Percentiles rank a stretch among this genome's conserved stretches.
phyloP scores from a whole-genome alignment of 805 yeast genomes.

The Saturnispora bothae region DNA sequence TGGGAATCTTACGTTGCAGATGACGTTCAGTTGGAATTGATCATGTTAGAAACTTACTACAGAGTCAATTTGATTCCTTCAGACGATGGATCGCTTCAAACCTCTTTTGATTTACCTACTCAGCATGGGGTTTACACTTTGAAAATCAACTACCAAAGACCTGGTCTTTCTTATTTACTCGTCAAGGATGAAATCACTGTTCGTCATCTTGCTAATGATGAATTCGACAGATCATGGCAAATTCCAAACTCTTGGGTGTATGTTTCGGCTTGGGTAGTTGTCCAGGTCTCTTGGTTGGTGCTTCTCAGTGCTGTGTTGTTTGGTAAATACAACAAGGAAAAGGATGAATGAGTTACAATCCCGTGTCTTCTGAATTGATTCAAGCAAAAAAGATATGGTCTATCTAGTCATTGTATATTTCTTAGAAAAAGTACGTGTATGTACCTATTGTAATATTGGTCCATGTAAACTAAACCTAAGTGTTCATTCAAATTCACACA shows the following conservation, averaged over 20 bases:
- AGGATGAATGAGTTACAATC: too few relatives aligned
- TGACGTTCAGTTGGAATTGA: conserved; percentile 68
- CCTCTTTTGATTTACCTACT: conserved; percentile 71
- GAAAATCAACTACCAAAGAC: conserved; percentile 63
- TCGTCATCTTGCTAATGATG: conserved; percentile 92
- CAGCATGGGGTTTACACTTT: conserved; percentile 96
- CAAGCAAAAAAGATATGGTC: too few relatives aligned
- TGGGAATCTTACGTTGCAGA: conserved; percentile 56
- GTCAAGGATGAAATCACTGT: conserved; percentile 68
- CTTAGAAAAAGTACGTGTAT: background rate
- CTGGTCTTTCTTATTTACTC: conserved; percentile 59
- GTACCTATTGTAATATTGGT: too few relatives aligned
- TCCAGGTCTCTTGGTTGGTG: conserved; percentile 63
- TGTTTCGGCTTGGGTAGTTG: conserved; percentile 57
- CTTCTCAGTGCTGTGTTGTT: conserved; percentile 57
- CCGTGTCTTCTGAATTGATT: too few relatives aligned
- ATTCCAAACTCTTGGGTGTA: conserved; percentile 93
- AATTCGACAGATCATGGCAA: conserved; percentile 86
- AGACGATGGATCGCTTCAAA: conserved; percentile 37
- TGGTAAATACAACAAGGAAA: background rate
- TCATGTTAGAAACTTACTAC: conserved; percentile 92
- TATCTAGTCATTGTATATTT: too few relatives aligned
- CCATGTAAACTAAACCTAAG: too few relatives aligned
- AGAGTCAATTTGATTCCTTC: conserved; percentile 51
- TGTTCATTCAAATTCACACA: too few relatives aligned